Base-by-base conservation (phyloP, 1,284 basidiomycete species). In the Ustilago shanxiensis region DNA sequence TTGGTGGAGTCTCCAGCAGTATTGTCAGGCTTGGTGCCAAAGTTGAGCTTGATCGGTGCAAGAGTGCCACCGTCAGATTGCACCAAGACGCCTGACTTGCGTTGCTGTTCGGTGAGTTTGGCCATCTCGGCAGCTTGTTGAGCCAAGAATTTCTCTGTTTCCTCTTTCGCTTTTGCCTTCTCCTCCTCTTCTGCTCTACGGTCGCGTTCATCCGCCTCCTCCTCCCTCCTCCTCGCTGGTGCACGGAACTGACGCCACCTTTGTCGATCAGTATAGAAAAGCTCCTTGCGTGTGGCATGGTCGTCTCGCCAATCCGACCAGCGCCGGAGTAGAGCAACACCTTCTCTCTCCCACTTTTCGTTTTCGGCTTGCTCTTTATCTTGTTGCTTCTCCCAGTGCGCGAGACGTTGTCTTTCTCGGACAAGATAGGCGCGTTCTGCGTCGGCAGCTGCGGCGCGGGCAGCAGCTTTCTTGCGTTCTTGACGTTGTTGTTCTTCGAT, bases 121-220 rank as follows among this genome's bases (percentile, higher is more conserved):
- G 79, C 79, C 79, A 83, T 81, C 39, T 85, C 83, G 18, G 63
- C 75, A 11, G 77, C 83, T 62, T 84, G 82, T 63, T 81, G 56
- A 2, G 76, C 82, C 14, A 84, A 58, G 62, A 85, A 84, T 10
- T 66, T 66, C 47, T 85, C 82, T 7, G 79, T 74, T 63, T 84
- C 84, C 14, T 66, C 47, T 53, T 64, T 60, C 2, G 77, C 81
- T 7, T 63, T 51, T 7, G 60, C 66, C 50, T 62, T 62, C 31
- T 84, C 82, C 13, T 69, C 66, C 1, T 49, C 56, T 51, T 81
- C 73, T 3, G 64, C 58, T 10, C 28, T 44, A 10, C 76, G 66
- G 44, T 83, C 83, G 0, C 55, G 54, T 10, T 70, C 72, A 63
- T 85, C 81, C 3, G 71, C 80, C 24, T 72, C 72, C 26, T 77